Base-by-base conservation (phyloP, 257 asterid species). In the Ocimum tenuiflorum region DNA sequence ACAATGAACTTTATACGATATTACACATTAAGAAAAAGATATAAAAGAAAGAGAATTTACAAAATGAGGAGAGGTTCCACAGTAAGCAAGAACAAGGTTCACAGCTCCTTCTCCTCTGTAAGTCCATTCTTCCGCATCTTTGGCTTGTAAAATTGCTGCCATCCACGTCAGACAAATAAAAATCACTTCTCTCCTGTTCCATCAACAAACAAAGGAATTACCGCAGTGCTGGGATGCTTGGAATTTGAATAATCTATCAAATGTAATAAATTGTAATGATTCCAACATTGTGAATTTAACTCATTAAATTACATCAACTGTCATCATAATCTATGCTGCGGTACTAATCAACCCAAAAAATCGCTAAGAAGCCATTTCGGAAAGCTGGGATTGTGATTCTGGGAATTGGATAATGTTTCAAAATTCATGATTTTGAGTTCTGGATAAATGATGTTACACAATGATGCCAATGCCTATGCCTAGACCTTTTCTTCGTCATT, bases 21-120 rank as follows among this genome's bases (percentile, higher is more conserved):
- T 22, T 22, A 23, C 22, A 23, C 45, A 8, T 10, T 33, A 7
- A 42, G 47, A 45, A 11, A 48, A 3, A 8, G 13, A 38, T 52
- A 54, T 9, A 61, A 50, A 27, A 6, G 14, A 13, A 54, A 20
- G 8, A 31, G 43, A 67, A 63, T 76, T 19, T 78, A 91, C 97
- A 77, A 89, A 90, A 45, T 63, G 60, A 24, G 97, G 86, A 64
- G 88, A 74, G 65, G 65, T 75, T 63, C 99, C 99, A 61, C 79
- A 77, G 70, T 92, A 89, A 43, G 91, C 83, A 62, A 92, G 94
- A 80, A 92, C 87, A 61, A 92, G 79, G 79, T 92, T 89, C 43
- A 81, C 84, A 43, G 94, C 96, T 60, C 99, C 99, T 80, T 90
- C 99, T 56, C 97, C 99, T 81, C 94, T 90, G 35, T 94, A 94